A percentile compares a stretch with the other conserved stretches of the same genome.
phyloP scores from a whole-genome alignment of 768 basidiomycete species.

The Trametes maxima region DNA sequence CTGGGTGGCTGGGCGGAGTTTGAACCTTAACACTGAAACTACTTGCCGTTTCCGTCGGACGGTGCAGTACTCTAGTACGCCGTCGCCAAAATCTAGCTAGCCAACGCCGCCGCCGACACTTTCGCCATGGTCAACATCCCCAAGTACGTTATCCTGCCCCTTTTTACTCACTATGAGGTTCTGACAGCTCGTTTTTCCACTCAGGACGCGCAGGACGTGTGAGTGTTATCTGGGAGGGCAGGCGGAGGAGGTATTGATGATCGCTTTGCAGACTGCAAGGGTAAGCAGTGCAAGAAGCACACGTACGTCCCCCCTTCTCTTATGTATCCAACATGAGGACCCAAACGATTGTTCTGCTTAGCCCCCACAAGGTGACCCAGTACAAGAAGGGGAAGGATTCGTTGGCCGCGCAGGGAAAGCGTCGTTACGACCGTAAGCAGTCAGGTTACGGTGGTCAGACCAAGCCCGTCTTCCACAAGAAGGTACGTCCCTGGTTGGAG shows the following conservation, averaged over 20 bases:
- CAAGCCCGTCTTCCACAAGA: slow-evolving; percentile 99
- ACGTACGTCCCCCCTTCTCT: slow-evolving; percentile 56
- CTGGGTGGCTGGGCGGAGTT: slow-evolving; percentile 30
- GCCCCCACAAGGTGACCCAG: slow-evolving; percentile 99
- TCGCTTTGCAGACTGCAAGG: slow-evolving; percentile 77
- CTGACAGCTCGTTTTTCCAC: slow-evolving; percentile 23
- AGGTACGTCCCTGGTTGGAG: slow-evolving; percentile 49
- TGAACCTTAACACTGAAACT: slow-evolving; percentile 32
- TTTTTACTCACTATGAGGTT: not conserved
- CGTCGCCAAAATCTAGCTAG: slow-evolving; percentile 28
- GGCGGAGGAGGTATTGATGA: slow-evolving; percentile 21
- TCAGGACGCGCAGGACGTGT: slow-evolving; percentile 95
- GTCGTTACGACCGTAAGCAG: slow-evolving; percentile 99
- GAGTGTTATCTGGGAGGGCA: slow-evolving; percentile 42
- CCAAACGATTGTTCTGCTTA: slow-evolving; percentile 35
- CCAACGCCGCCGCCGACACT: slow-evolving; percentile 36
- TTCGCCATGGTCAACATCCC: slow-evolving; percentile 91
- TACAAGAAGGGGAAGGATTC: slow-evolving; percentile 99
- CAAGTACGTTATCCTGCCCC: slow-evolving; percentile 60
- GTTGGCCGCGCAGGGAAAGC: slow-evolving; percentile 97
- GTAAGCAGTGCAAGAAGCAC: slow-evolving; percentile 96
- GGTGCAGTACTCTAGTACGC: slow-evolving; percentile 17
- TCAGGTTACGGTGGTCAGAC: slow-evolving; percentile 99
- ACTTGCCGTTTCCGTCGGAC: slow-evolving; percentile 27
- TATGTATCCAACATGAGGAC: not conserved